phyloP scores from a whole-genome alignment of 176 grass and related monocot species.

The Aegilops sharonensis region DNA sequence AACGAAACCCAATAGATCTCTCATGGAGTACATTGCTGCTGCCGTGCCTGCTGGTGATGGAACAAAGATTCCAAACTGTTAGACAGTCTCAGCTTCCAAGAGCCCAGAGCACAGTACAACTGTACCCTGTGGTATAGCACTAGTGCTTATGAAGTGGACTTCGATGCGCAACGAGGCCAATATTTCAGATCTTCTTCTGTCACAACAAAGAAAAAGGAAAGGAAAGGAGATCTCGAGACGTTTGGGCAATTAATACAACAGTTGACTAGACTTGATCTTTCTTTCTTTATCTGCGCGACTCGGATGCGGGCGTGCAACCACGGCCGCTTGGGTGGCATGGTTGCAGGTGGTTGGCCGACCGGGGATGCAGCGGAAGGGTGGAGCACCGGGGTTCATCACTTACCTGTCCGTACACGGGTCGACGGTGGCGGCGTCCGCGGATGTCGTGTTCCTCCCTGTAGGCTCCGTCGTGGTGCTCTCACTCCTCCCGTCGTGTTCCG shows the following conservation, averaged over 20 bases:
- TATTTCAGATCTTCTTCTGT: not conserved
- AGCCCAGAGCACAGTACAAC: not conserved
- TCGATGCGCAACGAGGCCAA: not conserved
- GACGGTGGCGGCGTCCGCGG: no score
- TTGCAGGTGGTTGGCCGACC: no score
- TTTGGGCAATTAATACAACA: not conserved
- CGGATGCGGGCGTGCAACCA: no score
- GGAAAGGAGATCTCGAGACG: not conserved
- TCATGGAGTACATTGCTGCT: not conserved
- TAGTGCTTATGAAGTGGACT: not conserved
- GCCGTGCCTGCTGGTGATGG: not conserved
- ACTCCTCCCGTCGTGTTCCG: no score
- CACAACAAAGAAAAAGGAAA: not conserved
- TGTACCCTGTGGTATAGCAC: not conserved
- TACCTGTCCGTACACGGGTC: no score
- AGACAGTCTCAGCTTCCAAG: not conserved
- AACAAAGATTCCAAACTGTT: not conserved
- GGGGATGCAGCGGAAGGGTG: no score
- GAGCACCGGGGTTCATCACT: no score
- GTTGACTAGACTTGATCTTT: not conserved
- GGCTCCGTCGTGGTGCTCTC: no score
- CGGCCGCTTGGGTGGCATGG: no score
- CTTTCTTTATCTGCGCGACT: not conserved
- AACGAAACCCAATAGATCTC: not conserved
- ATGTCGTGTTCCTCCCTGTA: no score